Evolutionary conservation across 805 yeast genomes (phyloP).

Genomic region (Zygosaccharomyces lentus): DNA sequence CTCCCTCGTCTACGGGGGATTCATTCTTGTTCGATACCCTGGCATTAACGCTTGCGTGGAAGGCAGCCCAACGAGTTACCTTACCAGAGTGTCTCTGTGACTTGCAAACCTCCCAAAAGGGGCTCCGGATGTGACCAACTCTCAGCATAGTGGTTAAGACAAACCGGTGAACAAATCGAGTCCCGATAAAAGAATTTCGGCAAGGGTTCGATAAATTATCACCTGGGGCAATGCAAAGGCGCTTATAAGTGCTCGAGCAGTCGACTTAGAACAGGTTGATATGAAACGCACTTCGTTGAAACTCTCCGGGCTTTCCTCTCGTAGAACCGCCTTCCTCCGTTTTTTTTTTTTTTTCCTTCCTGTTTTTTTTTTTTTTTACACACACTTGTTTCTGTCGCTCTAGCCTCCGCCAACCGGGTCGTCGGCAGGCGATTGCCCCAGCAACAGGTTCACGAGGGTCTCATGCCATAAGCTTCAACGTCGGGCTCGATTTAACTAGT

Average conservation of each 20-base stretch:
- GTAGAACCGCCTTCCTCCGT: not conserved
- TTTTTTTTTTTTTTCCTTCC: not conserved
- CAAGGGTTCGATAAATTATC: no score
- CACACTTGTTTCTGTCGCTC: not conserved
- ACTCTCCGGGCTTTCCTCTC: not conserved
- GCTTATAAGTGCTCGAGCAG: not conserved
- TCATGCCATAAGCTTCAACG: not conserved
- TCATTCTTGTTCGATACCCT: not conserved
- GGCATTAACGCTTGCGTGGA: not conserved
- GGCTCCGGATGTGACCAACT: not conserved
- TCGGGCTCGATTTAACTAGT: not conserved
- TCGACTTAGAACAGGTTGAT: not conserved
- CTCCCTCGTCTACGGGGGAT: conserved; percentile 10
- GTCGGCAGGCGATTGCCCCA: not conserved
- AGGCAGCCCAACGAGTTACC: not conserved
- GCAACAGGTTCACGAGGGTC: not conserved
- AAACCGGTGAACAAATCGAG: not conserved
- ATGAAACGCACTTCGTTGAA: not conserved
- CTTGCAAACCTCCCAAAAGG: not conserved
- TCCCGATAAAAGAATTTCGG: no score
- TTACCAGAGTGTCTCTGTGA: not conserved
- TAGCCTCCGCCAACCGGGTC: no score
- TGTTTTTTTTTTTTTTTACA: not conserved
- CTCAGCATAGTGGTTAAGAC: not conserved
- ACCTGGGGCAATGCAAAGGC: no score